A percentile compares a stretch with the other conserved stretches of the same genome.
phyloP scores from a whole-genome alignment of 768 basidiomycete species.

The Hydnomerulius pinastri region DNA sequence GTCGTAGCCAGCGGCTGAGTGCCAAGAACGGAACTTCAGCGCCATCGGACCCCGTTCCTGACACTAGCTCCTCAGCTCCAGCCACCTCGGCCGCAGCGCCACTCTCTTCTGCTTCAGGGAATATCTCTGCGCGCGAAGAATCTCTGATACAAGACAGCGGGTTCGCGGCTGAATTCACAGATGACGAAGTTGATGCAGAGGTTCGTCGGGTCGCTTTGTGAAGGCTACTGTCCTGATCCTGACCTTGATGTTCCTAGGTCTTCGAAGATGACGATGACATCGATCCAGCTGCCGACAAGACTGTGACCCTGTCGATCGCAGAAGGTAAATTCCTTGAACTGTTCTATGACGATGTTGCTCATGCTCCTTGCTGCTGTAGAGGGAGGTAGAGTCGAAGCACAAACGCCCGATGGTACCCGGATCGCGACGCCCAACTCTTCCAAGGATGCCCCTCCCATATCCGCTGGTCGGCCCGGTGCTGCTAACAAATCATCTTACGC shows the following conservation, averaged over 20 bases:
- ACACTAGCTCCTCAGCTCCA: slow-evolving; percentile 16
- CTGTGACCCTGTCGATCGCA: slow-evolving; percentile 79
- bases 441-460: slow-evolving; percentile 41
- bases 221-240: slow-evolving; percentile 3
- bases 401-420: slow-evolving; percentile 95
- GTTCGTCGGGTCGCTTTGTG: slow-evolving; percentile 23
- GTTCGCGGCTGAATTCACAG: slow-evolving; percentile 73
- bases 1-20: slow-evolving; percentile 83
- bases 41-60: slow-evolving; percentile 13
- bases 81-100: slow-evolving; percentile 29
- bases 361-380: slow-evolving; percentile 46
- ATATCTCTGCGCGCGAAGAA: slow-evolving; percentile 40
- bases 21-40: slow-evolving; percentile 53
- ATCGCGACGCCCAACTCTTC: slow-evolving; percentile 81
- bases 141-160: slow-evolving; percentile 62
- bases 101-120: slow-evolving; percentile 32
- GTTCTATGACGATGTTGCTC: slow-evolving; percentile 1
- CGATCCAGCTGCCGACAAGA: slow-evolving; percentile 76
- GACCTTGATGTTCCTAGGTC: slow-evolving; percentile 43
- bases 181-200: slow-evolving; percentile 85
- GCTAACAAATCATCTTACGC: slow-evolving; percentile 76
- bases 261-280: slow-evolving; percentile 86
- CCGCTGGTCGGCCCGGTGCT: slow-evolving; percentile 34
- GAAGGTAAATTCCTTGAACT: slow-evolving; percentile 54
- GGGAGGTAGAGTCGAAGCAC: slow-evolving; percentile 91